phyloP scores from a whole-genome alignment of 257 asterid genomes.

The Nemophila menziesii region DNA sequence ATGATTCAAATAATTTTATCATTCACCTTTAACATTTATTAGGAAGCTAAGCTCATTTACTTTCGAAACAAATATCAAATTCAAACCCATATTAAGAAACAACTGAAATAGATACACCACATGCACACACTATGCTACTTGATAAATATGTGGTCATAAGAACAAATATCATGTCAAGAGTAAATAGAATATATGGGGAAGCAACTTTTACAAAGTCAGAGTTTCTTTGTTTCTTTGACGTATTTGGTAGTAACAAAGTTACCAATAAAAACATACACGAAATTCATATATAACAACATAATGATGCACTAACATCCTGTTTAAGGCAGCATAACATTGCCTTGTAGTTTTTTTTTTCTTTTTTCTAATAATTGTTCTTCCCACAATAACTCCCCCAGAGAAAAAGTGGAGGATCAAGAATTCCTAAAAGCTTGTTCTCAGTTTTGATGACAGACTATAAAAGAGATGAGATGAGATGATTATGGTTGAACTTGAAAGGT shows the following conservation, averaged over 20 bases:
- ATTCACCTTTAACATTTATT: too few relatives aligned
- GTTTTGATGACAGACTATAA: slow-evolving; percentile 16
- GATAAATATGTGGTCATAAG: neutral
- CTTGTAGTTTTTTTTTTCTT: slow-evolving; percentile 2
- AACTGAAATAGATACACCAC: too few relatives aligned
- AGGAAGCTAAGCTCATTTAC: too few relatives aligned
- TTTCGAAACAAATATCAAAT: too few relatives aligned
- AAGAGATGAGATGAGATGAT: slow-evolving; percentile 22
- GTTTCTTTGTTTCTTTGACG: slow-evolving; percentile 22
- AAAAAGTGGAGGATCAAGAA: slow-evolving; percentile 32
- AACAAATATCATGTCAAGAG: neutral
- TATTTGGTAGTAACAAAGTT: slow-evolving; percentile 12
- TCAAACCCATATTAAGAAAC: too few relatives aligned
- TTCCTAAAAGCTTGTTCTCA: slow-evolving; percentile 27
- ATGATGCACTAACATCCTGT: slow-evolving; percentile 25
- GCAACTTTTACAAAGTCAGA: slow-evolving; percentile 2
- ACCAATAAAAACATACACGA: slow-evolving; percentile 8
- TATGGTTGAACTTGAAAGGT: slow-evolving; percentile 30
- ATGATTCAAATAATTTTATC: too few relatives aligned
- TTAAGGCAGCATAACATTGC: slow-evolving; percentile 26
- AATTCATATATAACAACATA: slow-evolving; percentile 28
- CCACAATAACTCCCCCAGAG: slow-evolving; percentile 36
- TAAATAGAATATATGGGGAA: neutral
- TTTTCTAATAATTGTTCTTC: slow-evolving; percentile 21
- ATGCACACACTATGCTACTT: too few relatives aligned